phyloP scores from a whole-genome alignment of 345 rosid genomes.

The Psidium guajava region DNA sequence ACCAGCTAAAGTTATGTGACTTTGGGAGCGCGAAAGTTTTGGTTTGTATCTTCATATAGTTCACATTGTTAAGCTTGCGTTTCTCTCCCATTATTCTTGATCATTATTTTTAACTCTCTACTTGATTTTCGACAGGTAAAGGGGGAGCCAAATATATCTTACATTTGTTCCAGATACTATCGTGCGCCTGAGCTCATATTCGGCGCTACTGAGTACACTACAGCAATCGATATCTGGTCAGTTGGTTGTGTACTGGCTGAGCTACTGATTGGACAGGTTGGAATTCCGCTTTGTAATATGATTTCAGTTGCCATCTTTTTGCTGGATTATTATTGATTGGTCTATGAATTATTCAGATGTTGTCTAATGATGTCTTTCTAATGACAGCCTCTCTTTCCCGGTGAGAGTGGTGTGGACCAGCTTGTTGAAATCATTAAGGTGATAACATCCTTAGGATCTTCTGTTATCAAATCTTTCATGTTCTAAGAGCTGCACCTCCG shows the following conservation, averaged over 20 bases:
- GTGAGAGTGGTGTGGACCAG: conserved; percentile 98
- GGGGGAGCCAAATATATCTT: conserved; percentile 94
- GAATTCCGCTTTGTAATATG: neutral
- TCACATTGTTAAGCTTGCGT: neutral
- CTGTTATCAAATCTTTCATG: neutral
- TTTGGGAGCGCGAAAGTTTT: conserved; percentile 98
- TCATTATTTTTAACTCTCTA: neutral
- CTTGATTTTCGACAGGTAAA: conserved; percentile 47
- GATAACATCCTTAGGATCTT: neutral
- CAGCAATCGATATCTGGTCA: conserved; percentile 98
- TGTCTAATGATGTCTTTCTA: neutral
- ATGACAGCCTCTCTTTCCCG: conserved; percentile 86
- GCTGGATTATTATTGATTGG: neutral
- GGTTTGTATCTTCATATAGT: conserved; percentile 32
- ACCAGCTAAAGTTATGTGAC: conserved; percentile 89
- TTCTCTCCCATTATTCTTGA: neutral
- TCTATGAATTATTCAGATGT: neutral
- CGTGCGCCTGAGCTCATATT: conserved; percentile 98
- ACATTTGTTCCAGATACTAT: conserved; percentile 96
- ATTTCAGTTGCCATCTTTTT: neutral
- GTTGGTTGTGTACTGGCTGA: conserved; percentile 97
- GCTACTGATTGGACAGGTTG: conserved; percentile 87
- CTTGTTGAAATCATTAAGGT: conserved; percentile 98
- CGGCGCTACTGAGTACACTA: conserved; percentile 92
- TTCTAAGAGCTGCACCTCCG: neutral